phyloP scores from a whole-genome alignment of 306 rosid species.

The Vigna hirtella region DNA sequence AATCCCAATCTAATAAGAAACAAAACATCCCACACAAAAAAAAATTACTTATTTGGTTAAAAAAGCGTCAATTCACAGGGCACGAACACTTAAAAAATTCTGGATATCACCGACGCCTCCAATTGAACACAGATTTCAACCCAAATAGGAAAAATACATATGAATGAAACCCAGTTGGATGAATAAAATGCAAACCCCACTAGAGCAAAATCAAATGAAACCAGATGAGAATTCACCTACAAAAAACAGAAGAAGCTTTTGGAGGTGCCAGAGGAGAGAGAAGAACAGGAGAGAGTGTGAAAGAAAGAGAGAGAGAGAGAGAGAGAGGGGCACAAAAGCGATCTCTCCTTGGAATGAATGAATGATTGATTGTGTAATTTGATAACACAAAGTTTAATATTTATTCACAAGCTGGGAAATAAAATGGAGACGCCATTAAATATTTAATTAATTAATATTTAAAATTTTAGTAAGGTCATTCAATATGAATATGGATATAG shows the following conservation, averaged over 20 bases:
- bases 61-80: constrained; percentile 30
- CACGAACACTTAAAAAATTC: not conserved
- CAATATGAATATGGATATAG: constrained; percentile 2
- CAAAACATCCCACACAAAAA: constrained; percentile 19
- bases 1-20: constrained; percentile 45
- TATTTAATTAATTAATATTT: constrained; percentile 6
- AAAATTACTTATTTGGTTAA: constrained; percentile 22
- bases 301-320: not conserved
- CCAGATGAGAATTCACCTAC: constrained; percentile 54
- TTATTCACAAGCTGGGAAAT: constrained; percentile 33
- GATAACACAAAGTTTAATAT: constrained; percentile 38
- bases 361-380: constrained; percentile 63
- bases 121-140: constrained; percentile 25
- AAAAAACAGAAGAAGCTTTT: constrained; percentile 36
- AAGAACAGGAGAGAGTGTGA: constrained; percentile 27
- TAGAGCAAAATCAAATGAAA: constrained; percentile 20
- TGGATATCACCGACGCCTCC: not conserved
- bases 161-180: constrained; percentile 14
- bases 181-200: constrained; percentile 9
- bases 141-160: not conserved
- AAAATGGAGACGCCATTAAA: constrained; percentile 21
- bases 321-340: constrained; percentile 32
- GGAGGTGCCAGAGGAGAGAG: constrained; percentile 39
- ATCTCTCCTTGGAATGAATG: constrained; percentile 67
- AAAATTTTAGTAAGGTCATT: not conserved